These are phyloP conservation scores for Phytopythium delawarense DNA, from an alignment of 352 stramenopile species.

Conservation along the genomic window DNA sequence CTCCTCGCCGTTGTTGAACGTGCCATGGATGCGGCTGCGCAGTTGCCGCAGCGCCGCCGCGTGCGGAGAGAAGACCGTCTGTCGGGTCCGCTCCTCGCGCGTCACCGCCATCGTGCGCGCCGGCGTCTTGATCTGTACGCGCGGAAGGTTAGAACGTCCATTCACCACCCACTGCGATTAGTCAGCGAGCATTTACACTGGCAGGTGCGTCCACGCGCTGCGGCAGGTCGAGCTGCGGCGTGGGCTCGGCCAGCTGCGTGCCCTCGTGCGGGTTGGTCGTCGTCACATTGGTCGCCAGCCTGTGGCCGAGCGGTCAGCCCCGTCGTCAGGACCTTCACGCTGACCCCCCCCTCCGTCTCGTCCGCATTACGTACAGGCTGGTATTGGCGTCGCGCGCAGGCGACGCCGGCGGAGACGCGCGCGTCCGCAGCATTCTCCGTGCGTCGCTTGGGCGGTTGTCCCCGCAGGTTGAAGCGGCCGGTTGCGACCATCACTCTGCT, in stretches of 20 bases:
- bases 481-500: conserved; percentile 7
- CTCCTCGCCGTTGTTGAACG: conserved; percentile 45
- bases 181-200: conserved; percentile 19
- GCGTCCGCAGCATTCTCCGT: conserved; percentile 5
- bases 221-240: conserved; percentile 71
- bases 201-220: conserved; percentile 74
- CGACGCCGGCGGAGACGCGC: conserved; percentile 46
- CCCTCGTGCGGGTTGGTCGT: conserved; percentile 49
- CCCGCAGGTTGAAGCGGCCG: neutral
- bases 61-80: conserved; percentile 68
- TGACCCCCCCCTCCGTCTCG: no score
- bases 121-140: conserved; percentile 70
- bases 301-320: conserved; percentile 3
- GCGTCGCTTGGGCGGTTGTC: neutral
- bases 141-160: neutral
- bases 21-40: conserved; percentile 33
- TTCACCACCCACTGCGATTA: neutral
- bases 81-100: conserved; percentile 64
- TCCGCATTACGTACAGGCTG: conserved; percentile 1
- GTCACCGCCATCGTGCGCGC: conserved; percentile 38
- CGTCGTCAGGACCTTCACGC: no score
- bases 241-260: conserved; percentile 70
- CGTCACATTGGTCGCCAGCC: conserved; percentile 56
- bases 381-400: conserved; percentile 19
- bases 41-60: conserved; percentile 49